These are phyloP conservation scores for Canavalia gladiata DNA, from an alignment of 306 rosid genomes.

Conservation along the genomic window DNA sequence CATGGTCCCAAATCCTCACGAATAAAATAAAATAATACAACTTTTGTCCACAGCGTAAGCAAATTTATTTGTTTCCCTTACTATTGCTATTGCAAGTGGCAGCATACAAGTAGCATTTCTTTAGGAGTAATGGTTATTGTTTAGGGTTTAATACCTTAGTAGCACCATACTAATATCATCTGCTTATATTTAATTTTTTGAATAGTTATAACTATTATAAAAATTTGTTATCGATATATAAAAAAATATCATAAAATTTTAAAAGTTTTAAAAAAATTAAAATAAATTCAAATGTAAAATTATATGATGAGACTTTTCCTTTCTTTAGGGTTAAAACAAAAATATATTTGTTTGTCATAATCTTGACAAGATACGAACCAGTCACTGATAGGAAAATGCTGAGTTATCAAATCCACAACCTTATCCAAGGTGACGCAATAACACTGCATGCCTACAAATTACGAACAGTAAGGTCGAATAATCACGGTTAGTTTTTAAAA, in stretches of 20 bases:
- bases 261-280: too few species aligned
- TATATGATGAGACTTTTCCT: neutral
- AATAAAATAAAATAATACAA: neutral
- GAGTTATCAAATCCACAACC: constrained; percentile 33
- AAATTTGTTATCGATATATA: too few species aligned
- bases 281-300: too few species aligned
- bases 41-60: neutral
- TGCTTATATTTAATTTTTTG: too few species aligned
- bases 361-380: neutral
- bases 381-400: constrained; percentile 26
- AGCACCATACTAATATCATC: too few species aligned
- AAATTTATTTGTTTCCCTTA: constrained; percentile 2
- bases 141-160: too few species aligned
- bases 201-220: too few species aligned
- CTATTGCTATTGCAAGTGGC: neutral
- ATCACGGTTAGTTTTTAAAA: neutral
- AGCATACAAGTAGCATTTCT: constrained; percentile 16
- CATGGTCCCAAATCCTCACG: neutral
- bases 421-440: constrained; percentile 39
- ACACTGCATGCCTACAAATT: neutral
- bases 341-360: neutral
- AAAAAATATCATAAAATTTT: too few species aligned
- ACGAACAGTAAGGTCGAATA: neutral
- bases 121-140: too few species aligned
- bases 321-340: constrained; percentile 11